These are phyloP conservation scores for Hysterium pulicare DNA, from an alignment of 2,329 filamentous ascomycete genomes.

Conservation along the genomic window DNA sequence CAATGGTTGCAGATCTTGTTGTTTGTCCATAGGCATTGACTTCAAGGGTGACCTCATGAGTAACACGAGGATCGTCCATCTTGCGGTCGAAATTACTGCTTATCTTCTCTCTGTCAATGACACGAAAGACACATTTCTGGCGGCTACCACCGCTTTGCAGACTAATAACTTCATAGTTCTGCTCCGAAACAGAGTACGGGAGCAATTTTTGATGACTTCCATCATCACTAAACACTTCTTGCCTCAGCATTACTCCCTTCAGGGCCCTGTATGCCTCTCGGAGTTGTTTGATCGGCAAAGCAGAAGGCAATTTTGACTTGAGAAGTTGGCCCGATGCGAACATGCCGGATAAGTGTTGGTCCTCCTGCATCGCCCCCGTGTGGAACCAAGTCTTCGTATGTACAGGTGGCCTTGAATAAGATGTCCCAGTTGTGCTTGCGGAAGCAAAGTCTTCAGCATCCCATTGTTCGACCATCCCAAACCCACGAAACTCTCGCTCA, in stretches of 20 bases:
- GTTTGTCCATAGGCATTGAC: neutral
- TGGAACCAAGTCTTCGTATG: neutral
- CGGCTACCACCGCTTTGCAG: neutral
- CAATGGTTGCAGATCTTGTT: neutral
- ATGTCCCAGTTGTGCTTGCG: too few species aligned
- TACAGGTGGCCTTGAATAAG: too few species aligned
- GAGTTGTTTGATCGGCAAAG: too few species aligned
- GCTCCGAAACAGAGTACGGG: neutral
- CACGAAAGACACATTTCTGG: neutral
- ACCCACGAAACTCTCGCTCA: constrained; percentile 30
- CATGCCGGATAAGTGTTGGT: neutral
- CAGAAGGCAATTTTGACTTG: neutral
- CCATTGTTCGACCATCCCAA: constrained; percentile 27
- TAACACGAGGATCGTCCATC: neutral
- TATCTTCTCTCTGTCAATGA: neutral
- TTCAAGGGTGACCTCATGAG: neutral
- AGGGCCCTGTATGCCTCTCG: constrained; percentile 7
- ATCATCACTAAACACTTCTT: constrained; percentile 8
- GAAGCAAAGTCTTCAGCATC: constrained; percentile 11
- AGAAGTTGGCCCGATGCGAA: too few species aligned
- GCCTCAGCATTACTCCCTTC: constrained; percentile 4
- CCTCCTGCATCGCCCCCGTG: neutral
- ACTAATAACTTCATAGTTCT: neutral
- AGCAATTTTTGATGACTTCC: neutral
- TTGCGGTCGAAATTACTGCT: neutral